These are phyloP conservation scores for Epichloe scottii DNA, from an alignment of 2,329 filamentous ascomycete species.

Conservation along the genomic window DNA sequence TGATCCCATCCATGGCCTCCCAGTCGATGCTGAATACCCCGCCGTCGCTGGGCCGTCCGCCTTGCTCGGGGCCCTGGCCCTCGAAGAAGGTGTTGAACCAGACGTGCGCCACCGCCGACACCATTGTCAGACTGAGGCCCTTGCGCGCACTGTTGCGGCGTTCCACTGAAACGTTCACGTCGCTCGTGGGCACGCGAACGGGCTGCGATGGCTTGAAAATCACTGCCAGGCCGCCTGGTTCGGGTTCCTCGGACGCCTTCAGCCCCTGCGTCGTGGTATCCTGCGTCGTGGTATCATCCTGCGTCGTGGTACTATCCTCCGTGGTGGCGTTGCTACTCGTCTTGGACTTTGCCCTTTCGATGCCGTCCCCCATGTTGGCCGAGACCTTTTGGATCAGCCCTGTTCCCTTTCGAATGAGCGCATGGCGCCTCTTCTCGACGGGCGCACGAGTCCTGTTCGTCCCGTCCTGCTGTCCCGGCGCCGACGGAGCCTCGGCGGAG, in stretches of 20 bases:
- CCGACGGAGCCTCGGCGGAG: no score
- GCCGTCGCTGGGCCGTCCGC: slow-evolving; percentile 51
- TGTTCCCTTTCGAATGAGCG: slow-evolving; percentile 17
- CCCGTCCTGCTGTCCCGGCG: background rate
- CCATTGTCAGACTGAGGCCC: slow-evolving; percentile 72
- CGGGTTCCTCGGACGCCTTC: slow-evolving; percentile 18
- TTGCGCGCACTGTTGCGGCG: slow-evolving; percentile 68
- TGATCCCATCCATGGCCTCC: slow-evolving; percentile 81
- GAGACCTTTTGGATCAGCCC: slow-evolving; percentile 23
- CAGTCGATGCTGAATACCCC: slow-evolving; percentile 49
- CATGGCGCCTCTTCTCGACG: slow-evolving; percentile 8
- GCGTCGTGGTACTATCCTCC: slow-evolving; percentile 4
- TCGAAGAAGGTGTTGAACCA: slow-evolving; percentile 98
- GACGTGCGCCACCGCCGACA: slow-evolving; percentile 84
- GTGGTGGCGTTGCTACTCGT: slow-evolving; percentile 7
- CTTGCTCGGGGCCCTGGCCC: slow-evolving; percentile 58
- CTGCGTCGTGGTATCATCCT: slow-evolving; percentile 7
- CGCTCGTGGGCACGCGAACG: slow-evolving; percentile 64
- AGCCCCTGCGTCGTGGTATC: background rate
- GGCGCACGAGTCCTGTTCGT: background rate
- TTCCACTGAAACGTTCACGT: slow-evolving; percentile 85
- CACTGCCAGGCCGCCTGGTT: slow-evolving; percentile 56
- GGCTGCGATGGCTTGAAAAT: slow-evolving; percentile 62
- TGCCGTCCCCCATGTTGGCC: slow-evolving; percentile 9
- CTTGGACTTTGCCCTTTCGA: slow-evolving; percentile 13